Evolutionary conservation across 805 yeast genomes (phyloP).

Genomic region (Lipomyces orientalis): DNA sequence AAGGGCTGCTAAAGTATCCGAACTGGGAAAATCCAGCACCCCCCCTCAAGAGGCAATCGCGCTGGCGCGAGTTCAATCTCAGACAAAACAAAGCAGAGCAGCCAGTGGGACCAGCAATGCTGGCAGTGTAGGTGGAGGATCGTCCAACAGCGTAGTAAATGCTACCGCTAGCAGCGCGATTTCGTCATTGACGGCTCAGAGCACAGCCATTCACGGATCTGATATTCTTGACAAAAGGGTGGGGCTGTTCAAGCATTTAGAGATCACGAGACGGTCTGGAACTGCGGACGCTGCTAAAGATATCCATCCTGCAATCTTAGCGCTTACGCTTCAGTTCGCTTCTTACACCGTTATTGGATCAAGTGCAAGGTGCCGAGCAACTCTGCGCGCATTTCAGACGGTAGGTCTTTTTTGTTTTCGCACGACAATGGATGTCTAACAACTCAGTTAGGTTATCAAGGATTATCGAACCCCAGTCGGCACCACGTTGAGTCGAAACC

Average conservation of each 20-base stretch:
- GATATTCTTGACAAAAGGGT: conserved; percentile 37
- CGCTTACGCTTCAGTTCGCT: conserved; percentile 79
- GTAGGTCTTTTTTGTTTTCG: neutral
- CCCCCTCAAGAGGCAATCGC: conserved; percentile 2
- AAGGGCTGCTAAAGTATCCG: conserved; percentile 83
- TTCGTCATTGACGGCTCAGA: conserved; percentile 21
- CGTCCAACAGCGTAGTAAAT: conserved; percentile 51
- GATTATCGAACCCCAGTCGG: conserved; percentile 87
- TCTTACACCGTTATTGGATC: conserved; percentile 90
- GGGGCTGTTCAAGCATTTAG: conserved; percentile 50
- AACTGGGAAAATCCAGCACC: conserved; percentile 27
- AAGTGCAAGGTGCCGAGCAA: conserved; percentile 78
- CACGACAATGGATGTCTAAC: neutral
- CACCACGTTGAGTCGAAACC: conserved; percentile 82
- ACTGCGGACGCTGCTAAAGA: conserved; percentile 65
- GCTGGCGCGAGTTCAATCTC: conserved; percentile 35
- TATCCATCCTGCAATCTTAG: conserved; percentile 84
- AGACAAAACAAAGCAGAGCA: conserved; percentile 32
- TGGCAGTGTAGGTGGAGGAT: conserved; percentile 51
- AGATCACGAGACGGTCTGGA: conserved; percentile 45
- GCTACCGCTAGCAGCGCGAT: conserved; percentile 57
- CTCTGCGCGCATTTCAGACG: conserved; percentile 81
- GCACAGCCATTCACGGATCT: conserved; percentile 19
- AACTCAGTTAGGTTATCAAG: conserved; percentile 59
- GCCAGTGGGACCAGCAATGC: conserved; percentile 36